These are phyloP conservation scores for Trichoderma reesei DNA, from an alignment of 495 filamentous ascomycete genomes.

Conservation along the genomic window DNA sequence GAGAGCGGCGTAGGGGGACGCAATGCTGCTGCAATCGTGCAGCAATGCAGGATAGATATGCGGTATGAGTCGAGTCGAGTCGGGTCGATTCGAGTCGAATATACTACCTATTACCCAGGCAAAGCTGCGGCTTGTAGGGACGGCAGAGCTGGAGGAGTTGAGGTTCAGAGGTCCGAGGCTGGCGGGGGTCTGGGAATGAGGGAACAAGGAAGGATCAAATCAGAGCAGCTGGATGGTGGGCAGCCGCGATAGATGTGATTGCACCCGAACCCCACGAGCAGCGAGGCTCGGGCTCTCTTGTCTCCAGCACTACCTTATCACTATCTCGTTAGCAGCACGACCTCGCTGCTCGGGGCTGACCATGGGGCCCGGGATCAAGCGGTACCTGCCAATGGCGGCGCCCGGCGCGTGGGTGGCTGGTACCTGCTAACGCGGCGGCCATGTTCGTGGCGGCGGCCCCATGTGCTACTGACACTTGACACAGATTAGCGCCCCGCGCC, in stretches of 20 bases:
- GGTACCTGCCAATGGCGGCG: background rate
- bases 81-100: too few species aligned
- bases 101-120: too few species aligned
- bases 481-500: background rate
- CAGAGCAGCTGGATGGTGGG: background rate
- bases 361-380: background rate
- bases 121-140: too few species aligned
- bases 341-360: background rate
- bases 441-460: background rate
- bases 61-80: too few species aligned
- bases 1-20: background rate
- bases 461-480: background rate
- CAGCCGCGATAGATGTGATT: background rate
- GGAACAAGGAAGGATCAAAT: too few species aligned
- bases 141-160: too few species aligned
- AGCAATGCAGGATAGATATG: background rate
- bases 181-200: too few species aligned
- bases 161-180: too few species aligned
- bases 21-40: background rate
- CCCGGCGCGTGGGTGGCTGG: background rate
- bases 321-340: too few species aligned
- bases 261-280: background rate
- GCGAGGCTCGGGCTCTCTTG: background rate
- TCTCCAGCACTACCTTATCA: background rate
- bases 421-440: background rate